These are phyloP conservation scores for Mitragyna speciosa DNA, from an alignment of 257 asterid genomes.

Conservation along the genomic window DNA sequence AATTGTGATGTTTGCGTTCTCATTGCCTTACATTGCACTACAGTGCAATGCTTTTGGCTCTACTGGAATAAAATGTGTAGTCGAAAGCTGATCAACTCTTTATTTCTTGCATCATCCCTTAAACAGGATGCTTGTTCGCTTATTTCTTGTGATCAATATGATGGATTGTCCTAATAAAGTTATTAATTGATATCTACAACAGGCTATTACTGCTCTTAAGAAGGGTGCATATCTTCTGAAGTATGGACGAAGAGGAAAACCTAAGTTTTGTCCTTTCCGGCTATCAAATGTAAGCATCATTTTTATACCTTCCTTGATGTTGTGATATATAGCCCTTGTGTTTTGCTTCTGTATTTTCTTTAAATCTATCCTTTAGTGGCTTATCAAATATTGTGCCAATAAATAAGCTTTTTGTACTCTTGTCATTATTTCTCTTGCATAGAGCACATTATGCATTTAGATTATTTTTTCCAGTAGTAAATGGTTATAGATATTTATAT, in stretches of 20 bases:
- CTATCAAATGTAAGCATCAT: constrained; percentile 66
- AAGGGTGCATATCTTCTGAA: constrained; percentile 83
- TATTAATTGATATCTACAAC: constrained; percentile 33
- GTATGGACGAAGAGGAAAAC: constrained; percentile 94
- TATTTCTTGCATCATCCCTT: not conserved
- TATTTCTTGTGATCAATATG: constrained; percentile 14
- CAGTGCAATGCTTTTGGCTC: not conserved
- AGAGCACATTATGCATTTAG: not conserved
- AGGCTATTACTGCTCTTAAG: constrained; percentile 87
- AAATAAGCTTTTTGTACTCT: not conserved
- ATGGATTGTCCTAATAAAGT: constrained; percentile 26
- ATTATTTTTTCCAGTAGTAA: not conserved
- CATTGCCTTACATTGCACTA: not conserved
- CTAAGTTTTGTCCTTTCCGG: constrained; percentile 90
- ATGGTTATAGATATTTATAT: not conserved
- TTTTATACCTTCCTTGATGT: not conserved
- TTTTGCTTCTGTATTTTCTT: not conserved
- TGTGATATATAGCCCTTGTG: not conserved
- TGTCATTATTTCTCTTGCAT: not conserved
- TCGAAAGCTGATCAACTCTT: not conserved
- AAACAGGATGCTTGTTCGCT: constrained; percentile 19
- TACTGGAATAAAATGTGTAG: not conserved
- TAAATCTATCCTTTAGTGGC: not conserved
- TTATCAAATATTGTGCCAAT: not conserved
- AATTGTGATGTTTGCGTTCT: too few species aligned